These are phyloP conservation scores for Conoideocrella luteorostrata DNA, from an alignment of 2,329 filamentous ascomycete genomes.

Conservation along the genomic window DNA sequence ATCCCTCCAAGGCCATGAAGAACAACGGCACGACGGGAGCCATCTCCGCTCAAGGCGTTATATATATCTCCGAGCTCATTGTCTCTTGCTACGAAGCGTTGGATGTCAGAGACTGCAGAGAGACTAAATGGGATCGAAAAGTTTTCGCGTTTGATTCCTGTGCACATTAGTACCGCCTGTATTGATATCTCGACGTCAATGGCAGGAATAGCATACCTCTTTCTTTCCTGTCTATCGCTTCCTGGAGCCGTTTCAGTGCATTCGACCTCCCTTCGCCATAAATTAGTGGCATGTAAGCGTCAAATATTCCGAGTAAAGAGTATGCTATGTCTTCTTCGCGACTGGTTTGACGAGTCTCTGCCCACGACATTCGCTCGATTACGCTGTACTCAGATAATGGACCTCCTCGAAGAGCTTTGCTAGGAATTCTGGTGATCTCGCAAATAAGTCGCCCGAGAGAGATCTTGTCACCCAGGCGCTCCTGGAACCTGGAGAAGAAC, in stretches of 20 bases:
- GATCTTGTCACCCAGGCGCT: slow-evolving; percentile 15
- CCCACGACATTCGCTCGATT: slow-evolving; percentile 15
- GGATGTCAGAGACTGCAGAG: slow-evolving; percentile 3
- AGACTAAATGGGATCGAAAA: slow-evolving; percentile 9
- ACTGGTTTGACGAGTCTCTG: slow-evolving; percentile 9
- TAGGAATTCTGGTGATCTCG: slow-evolving; percentile 16
- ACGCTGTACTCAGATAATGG: slow-evolving; percentile 9
- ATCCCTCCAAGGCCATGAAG: slow-evolving; percentile 32
- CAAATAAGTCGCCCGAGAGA: slow-evolving; percentile 15
- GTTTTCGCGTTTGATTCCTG: neutral
- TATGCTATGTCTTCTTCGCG: slow-evolving; percentile 13
- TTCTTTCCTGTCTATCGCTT: neutral
- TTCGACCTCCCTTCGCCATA: slow-evolving; percentile 12
- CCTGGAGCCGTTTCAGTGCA: neutral
- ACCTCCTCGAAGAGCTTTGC: slow-evolving; percentile 11
- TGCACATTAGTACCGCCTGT: too few species aligned
- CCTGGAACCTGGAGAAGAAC: slow-evolving; percentile 16
- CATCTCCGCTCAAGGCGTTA: slow-evolving; percentile 4
- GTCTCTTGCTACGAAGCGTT: slow-evolving; percentile 13
- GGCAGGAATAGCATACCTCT: too few species aligned
- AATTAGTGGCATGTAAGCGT: slow-evolving; percentile 12
- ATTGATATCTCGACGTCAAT: too few species aligned
- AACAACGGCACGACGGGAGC: slow-evolving; percentile 17
- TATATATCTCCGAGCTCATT: slow-evolving; percentile 14
- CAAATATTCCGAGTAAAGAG: slow-evolving; percentile 15